Base-by-base conservation (phyloP, 1,284 basidiomycete species). In the Phenoliferia sp. region DNA sequence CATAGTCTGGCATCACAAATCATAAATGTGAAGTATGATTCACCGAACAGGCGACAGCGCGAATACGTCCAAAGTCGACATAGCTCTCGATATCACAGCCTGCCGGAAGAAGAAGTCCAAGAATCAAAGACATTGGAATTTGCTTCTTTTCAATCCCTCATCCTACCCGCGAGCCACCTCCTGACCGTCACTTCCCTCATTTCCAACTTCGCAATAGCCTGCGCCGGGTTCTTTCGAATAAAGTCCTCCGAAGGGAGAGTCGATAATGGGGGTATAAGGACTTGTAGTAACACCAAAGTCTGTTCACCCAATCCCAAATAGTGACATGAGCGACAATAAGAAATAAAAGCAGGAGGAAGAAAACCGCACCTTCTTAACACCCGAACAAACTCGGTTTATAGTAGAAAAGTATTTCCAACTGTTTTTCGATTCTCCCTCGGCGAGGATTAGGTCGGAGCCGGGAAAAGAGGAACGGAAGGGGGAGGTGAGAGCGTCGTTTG, bases 371-470 rank as follows among this genome's bases (percentile, higher is more conserved):
- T 99, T 99, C 81, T 94, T 92, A 2, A 99, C 96, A 78, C 97
- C 93, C 0, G 90, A 89, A 79, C 97, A 97, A 26, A 99, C 95
- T 31, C 96, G 88, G 77, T 97, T 99, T 68, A 98, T 85, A 2
- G 96, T 99, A 78, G 91, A 93, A 48, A 99, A 85, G 94, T 94
- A 98, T 16, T 90, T 86, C 96, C 96, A 99, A 35, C 87, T 83
- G 76, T 90, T 88, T 54, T 58, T 64, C 35, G 65, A 54, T 62
- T 72, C 70, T 7, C 67, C 69, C 32, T 69, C 73, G 28, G 65
- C 69, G 10, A 64, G 48, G 19, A 35, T 56, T 12, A 44, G 22
- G 26, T n/a, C n/a, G 5, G 29, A 12, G 39, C 39, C 61, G 31
- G 28, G 62, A 9, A n/a, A 76, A 83, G 85, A 58, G 87, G 82